These are phyloP conservation scores for Aspergillus homomorphus DNA, from an alignment of 495 filamentous ascomycete species.

Conservation along the genomic window DNA sequence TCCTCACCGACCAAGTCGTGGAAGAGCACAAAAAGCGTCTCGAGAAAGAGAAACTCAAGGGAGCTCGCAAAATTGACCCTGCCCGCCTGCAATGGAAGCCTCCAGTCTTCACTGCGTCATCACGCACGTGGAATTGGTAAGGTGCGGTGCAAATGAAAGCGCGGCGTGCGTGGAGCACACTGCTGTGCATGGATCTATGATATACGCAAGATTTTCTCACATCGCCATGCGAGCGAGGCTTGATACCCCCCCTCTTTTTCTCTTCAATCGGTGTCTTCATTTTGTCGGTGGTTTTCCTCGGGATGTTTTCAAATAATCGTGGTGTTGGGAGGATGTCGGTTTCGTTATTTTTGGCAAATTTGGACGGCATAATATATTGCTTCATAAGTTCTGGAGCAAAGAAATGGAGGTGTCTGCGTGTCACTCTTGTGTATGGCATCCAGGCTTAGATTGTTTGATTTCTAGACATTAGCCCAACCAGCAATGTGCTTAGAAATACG, in stretches of 20 bases:
- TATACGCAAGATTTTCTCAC: neutral
- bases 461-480: no score
- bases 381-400: no score
- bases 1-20: constrained; percentile 74
- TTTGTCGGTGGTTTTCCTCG: no score
- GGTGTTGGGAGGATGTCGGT: no score
- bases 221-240: neutral
- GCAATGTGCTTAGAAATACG: no score
- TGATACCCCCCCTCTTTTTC: neutral
- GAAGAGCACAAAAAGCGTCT: constrained; percentile 68
- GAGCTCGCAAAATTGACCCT: constrained; percentile 73
- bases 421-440: no score
- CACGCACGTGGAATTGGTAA: constrained; percentile 94
- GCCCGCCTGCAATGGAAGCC: constrained; percentile 89
- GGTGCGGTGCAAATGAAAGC: no score
- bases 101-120: constrained; percentile 85
- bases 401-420: no score
- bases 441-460: no score
- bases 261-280: neutral
- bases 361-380: neutral
- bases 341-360: no score
- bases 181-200: neutral
- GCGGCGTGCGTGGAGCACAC: no score
- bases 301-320: no score
- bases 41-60: constrained; percentile 72